Evolutionary conservation across 345 rosid genomes (phyloP), one percentile per base, ranked within the genome.

Genomic region (Arabidopsis thaliana): DNA sequence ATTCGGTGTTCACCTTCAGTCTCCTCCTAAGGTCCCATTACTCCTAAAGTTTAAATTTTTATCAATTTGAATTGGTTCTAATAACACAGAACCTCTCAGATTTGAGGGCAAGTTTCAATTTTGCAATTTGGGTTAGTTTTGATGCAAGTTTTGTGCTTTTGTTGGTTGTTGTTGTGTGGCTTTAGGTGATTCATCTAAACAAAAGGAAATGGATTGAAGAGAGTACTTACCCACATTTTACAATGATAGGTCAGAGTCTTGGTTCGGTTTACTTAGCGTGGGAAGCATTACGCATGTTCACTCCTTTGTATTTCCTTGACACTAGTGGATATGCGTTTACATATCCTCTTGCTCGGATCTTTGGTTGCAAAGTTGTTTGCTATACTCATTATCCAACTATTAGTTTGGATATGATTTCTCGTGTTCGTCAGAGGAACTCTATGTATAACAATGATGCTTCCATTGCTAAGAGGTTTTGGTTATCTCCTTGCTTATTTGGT

Each of bases 381-480:
- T 92, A 92, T 55, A 90, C 96, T 5, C 99, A 92, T 84, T 95
- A 95, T 57, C 99, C 97, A 78, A 92, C 97, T 4, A 92, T 95
- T 63, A 92, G 97, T 74, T 72, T 83, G 71, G 99, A 95, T 72
- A 92, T 95, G 97, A 74, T 95, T 61, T 90, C 92, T 73, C 93
- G 97, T 59, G 97, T 95, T 57, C 90, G 83, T 65, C 79, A 80
- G 10, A 77, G 87, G 9, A 87, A 80, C 72, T 87, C 92, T 2
- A 87, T 85, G 96, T 95, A 95, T 82, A 95, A 95, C 68, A 92
- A 95, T 32, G 79, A 89, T 42, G 82, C 88, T 45, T 77, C 79
- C 0, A 87, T 95, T 80, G 87, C 96, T 44, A 85, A 65, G 67
- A 95, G 98, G 98, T 90, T 77, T 72, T 69, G 53, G 28, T 55